Conservation (phyloP, 225 moss, liverwort and hornwort genomes). For the Sphagnum tenellum region DNA sequence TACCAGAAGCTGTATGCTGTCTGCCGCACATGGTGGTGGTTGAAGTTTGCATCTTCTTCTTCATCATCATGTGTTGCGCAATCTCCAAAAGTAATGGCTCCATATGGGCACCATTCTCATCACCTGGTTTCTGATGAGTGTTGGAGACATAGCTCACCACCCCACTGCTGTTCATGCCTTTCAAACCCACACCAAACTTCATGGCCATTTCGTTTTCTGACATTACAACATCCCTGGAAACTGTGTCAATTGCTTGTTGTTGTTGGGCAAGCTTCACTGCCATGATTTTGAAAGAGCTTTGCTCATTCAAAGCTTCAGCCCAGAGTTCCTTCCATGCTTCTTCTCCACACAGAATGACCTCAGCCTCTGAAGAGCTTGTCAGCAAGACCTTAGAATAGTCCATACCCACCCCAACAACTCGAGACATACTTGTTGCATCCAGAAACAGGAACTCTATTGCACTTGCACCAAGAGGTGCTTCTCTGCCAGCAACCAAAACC, state of each 20-base stretch:
- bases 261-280: neutral
- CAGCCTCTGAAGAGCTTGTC: neutral
- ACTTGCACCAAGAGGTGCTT: neutral
- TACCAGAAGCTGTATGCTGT: conserved; percentile 3
- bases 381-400: conserved; percentile 8
- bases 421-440: conserved; percentile 7
- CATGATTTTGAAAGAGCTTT: neutral
- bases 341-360: conserved; percentile 3
- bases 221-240: no score
- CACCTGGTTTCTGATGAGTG: neutral
- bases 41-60: neutral
- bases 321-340: conserved; percentile 2
- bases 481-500: conserved; percentile 6
- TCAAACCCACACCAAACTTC: conserved; percentile 8
- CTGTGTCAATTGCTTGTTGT: neutral
- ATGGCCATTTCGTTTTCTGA: neutral
- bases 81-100: conserved; percentile 7
- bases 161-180: neutral
- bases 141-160: neutral
- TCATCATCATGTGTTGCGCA: neutral
- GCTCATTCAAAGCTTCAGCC: conserved; percentile 3
- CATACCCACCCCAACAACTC: conserved; percentile 6
- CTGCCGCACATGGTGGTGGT: neutral
- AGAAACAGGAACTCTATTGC: conserved; percentile 5
- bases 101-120: neutral